These are phyloP conservation scores for Clarireedia hainanense DNA, from an alignment of 2,329 filamentous ascomycete genomes.

Conservation along the genomic window DNA sequence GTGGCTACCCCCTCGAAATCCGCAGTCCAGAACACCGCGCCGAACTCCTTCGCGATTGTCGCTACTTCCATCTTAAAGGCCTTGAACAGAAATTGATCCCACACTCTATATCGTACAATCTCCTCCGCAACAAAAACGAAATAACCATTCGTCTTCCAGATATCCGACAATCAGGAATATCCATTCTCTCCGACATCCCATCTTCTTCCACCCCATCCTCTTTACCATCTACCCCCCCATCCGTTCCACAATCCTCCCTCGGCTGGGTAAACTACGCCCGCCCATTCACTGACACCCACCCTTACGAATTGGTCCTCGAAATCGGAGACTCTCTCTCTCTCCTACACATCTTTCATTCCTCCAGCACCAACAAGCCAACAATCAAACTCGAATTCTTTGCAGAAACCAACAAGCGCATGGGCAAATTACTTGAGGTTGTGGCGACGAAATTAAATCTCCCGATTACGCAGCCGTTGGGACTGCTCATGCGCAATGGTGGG, in stretches of 20 bases:
- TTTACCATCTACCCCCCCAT: slow-evolving; percentile 14
- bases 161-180: slow-evolving; percentile 78
- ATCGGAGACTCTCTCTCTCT: slow-evolving; percentile 55
- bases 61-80: slow-evolving; percentile 89
- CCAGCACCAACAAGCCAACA: slow-evolving; percentile 29
- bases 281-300: slow-evolving; percentile 71
- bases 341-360: slow-evolving; percentile 44
- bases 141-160: slow-evolving; percentile 77
- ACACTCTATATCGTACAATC: slow-evolving; percentile 69
- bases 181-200: slow-evolving; percentile 45
- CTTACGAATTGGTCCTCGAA: slow-evolving; percentile 72
- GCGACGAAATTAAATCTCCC: slow-evolving; percentile 70
- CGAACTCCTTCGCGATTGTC: slow-evolving; percentile 73
- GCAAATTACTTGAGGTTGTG: slow-evolving; percentile 71
- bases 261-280: slow-evolving; percentile 73
- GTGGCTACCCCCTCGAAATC: slow-evolving; percentile 76
- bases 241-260: slow-evolving; percentile 12
- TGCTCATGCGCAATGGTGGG: slow-evolving; percentile 60
- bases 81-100: slow-evolving; percentile 82
- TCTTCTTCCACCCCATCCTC: slow-evolving; percentile 23
- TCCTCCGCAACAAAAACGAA: slow-evolving; percentile 58
- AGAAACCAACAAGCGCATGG: slow-evolving; percentile 60
- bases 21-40: slow-evolving; percentile 67
- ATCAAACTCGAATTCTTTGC: slow-evolving; percentile 56
- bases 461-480: slow-evolving; percentile 50